These are phyloP conservation scores for Vitis labrusca DNA, from an alignment of 164 flowering plant species.

Conservation along the genomic window DNA sequence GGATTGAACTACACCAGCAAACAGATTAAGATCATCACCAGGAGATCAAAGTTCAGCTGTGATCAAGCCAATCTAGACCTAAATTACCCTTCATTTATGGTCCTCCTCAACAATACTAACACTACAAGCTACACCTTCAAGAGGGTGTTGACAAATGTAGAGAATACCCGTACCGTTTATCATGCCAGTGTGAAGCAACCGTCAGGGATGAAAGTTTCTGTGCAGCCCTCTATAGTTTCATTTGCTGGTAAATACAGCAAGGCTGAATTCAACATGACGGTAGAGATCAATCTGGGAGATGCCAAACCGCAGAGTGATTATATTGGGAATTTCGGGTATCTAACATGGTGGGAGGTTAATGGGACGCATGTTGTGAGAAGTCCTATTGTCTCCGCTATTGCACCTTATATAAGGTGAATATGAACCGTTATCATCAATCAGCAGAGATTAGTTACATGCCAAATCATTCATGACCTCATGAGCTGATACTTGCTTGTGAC, in stretches of 20 bases:
- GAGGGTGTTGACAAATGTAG: constrained; percentile 21
- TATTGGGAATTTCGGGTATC: not conserved
- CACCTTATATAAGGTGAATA: not conserved
- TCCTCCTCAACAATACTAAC: constrained; percentile 21
- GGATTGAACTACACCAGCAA: no score
- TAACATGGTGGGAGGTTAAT: constrained; percentile 4
- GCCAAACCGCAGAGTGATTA: not conserved
- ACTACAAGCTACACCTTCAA: constrained; percentile 13
- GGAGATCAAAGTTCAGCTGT: no score
- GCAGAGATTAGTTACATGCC: no score
- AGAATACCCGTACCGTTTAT: constrained; percentile 13
- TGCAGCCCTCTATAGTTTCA: constrained; percentile 5
- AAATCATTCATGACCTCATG: no score
- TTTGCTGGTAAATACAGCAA: not conserved
- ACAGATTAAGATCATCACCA: no score
- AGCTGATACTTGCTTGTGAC: no score
- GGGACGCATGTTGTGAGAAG: constrained; percentile 6
- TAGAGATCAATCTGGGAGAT: no score
- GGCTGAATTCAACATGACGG: no score
- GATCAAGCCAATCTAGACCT: no score
- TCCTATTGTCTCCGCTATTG: constrained; percentile 6
- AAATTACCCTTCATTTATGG: constrained; percentile 26
- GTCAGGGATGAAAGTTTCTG: constrained; percentile 10
- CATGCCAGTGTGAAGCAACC: constrained; percentile 13
- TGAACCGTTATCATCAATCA: no score